Evolutionary conservation across 1,139 yeast genomes (phyloP).

Genomic region (Candida buenavistaensis): DNA sequence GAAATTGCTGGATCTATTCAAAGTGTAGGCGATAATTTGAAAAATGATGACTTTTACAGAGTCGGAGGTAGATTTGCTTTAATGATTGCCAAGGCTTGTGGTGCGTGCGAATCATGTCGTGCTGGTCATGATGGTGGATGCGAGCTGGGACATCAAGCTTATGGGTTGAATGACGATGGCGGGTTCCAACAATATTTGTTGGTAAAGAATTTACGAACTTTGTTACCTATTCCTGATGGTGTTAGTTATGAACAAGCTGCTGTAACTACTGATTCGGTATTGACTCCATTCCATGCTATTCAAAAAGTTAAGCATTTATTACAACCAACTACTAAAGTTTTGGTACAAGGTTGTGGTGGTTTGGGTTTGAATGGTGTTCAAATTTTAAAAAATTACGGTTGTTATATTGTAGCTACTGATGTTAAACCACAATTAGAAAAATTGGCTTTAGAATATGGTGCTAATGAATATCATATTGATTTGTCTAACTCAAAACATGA

Average conservation of each 20-base stretch:
- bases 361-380: constrained; percentile 52
- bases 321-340: constrained; percentile 38
- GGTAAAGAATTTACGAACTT: constrained; percentile 33
- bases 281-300: constrained; percentile 54
- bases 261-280: constrained; percentile 48
- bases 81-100: constrained; percentile 43
- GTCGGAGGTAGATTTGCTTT: constrained; percentile 40
- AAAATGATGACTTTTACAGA: constrained; percentile 25
- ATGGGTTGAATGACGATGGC: constrained; percentile 48
- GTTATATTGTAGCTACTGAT: constrained; percentile 42
- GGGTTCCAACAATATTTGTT: constrained; percentile 51
- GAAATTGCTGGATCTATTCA: constrained; percentile 54
- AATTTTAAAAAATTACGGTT: constrained; percentile 41
- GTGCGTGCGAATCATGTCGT: constrained; percentile 43
- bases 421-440: constrained; percentile 30
- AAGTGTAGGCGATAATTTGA: constrained; percentile 37
- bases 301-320: constrained; percentile 35
- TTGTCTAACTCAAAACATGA: constrained; percentile 26
- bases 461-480: constrained; percentile 42
- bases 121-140: constrained; percentile 46
- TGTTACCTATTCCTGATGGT: constrained; percentile 48
- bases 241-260: constrained; percentile 50
- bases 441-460: constrained; percentile 39
- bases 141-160: constrained; percentile 22
- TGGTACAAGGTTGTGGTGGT: constrained; percentile 52